Evolutionary conservation across 805 yeast species (phyloP).

Genomic region (Yarrowia sp.): DNA sequence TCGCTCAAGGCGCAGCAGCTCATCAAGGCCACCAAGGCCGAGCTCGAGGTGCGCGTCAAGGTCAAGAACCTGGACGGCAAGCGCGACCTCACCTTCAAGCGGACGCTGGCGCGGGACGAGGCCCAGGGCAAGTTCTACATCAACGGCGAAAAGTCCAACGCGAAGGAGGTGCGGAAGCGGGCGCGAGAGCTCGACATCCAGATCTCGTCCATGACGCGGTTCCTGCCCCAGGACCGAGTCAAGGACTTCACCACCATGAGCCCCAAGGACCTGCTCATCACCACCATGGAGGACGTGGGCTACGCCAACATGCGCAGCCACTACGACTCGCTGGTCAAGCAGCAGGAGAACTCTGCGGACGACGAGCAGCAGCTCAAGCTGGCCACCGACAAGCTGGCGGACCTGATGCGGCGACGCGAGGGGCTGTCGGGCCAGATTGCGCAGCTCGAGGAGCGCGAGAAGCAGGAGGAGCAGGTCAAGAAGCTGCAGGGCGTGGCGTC

Average conservation of each 20-base stretch:
- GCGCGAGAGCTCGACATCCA: slow-evolving; percentile 66
- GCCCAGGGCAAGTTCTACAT: slow-evolving; percentile 36
- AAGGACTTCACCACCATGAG: slow-evolving; percentile 83
- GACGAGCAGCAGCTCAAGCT: slow-evolving; percentile 32
- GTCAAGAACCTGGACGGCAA: slow-evolving; percentile 34
- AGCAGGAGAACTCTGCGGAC: slow-evolving; percentile 51
- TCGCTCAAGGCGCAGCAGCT: slow-evolving; percentile 57
- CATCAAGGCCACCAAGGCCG: slow-evolving; percentile 62
- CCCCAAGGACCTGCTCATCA: slow-evolving; percentile 68
- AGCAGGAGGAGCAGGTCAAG: neutral
- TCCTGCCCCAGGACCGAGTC: slow-evolving; percentile 92
- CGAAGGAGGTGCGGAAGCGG: slow-evolving; percentile 43
- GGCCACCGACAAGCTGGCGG: slow-evolving; percentile 30
- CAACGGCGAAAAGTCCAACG: slow-evolving; percentile 40
- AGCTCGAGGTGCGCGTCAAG: neutral
- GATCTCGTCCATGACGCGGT: slow-evolving; percentile 87
- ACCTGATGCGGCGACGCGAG: neutral
- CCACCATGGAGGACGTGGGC: slow-evolving; percentile 79
- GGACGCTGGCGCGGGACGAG: slow-evolving; percentile 34
- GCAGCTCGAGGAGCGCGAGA: slow-evolving; percentile 31
- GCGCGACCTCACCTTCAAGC: slow-evolving; percentile 39
- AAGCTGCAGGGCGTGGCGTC: neutral
- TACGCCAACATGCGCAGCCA: slow-evolving; percentile 53
- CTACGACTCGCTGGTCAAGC: slow-evolving; percentile 56
- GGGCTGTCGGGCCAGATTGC: slow-evolving; percentile 36